phyloP scores from a whole-genome alignment of 129 eudicot genomes.

The Ambrosia trifida region DNA sequence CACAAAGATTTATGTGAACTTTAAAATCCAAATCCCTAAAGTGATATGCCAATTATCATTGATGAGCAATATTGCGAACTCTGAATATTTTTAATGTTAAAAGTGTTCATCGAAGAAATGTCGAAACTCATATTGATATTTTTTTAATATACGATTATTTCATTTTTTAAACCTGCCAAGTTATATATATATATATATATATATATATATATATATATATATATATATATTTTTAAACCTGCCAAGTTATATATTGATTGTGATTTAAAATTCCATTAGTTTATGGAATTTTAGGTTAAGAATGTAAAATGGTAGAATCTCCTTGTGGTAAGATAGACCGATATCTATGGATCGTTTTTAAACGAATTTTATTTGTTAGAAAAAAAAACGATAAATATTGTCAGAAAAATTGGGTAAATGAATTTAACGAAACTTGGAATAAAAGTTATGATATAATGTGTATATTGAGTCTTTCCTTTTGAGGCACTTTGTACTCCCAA shows the following conservation, averaged over 20 bases:
- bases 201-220: no score
- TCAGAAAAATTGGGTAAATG: neutral
- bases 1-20: no score
- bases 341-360: neutral
- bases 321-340: neutral
- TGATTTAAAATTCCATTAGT: neutral
- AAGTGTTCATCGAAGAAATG: no score
- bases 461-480: conserved; percentile 33
- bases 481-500: conserved; percentile 32
- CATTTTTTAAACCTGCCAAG: no score
- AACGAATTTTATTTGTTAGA: neutral
- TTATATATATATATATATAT: no score
- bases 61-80: no score
- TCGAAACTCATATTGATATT: no score
- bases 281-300: neutral
- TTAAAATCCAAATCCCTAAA: no score
- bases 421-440: conserved; percentile 12
- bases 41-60: neutral
- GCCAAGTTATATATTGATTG: no score
- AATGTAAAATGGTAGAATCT: neutral
- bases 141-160: no score
- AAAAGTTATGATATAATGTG: conserved; percentile 22
- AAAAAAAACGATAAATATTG: neutral
- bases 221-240: no score
- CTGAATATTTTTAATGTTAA: no score